A percentile compares a stretch with the other conserved stretches of the same genome.
phyloP scores from a whole-genome alignment of 176 grass and related monocot species.

The Pontederia paniculata region DNA sequence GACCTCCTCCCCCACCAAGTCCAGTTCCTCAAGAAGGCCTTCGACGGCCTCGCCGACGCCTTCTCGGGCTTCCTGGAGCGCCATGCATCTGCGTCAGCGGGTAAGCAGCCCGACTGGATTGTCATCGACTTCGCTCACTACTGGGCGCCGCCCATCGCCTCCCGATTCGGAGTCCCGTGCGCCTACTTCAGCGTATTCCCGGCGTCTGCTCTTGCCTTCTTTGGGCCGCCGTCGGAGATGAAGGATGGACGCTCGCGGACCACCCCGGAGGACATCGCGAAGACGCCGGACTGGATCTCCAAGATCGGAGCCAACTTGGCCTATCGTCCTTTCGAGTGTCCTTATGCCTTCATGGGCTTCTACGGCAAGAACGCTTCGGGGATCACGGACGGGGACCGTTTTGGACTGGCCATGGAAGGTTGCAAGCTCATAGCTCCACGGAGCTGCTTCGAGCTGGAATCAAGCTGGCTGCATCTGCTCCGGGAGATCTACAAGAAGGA shows the following conservation, averaged over 20 bases:
- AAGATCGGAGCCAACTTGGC: not conserved
- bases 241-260: not conserved
- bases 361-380: constrained; percentile 3
- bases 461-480: constrained; percentile 17
- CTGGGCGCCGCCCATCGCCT: not conserved
- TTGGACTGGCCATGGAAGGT: not conserved
- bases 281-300: constrained; percentile 15
- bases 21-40: no score
- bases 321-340: constrained; percentile 4
- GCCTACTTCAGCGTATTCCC: constrained; percentile 3
- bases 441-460: constrained; percentile 29
- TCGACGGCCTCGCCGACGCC: not conserved
- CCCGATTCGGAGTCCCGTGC: not conserved
- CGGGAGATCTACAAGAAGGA: constrained; percentile 11
- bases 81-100: no score
- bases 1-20: no score
- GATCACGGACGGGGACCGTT: not conserved
- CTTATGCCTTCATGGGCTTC: not conserved
- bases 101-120: not conserved
- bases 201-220: not conserved
- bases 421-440: constrained; percentile 25
- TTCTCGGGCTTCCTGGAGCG: not conserved
- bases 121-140: constrained; percentile 4
- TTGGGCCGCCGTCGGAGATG: not conserved
- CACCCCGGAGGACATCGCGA: constrained; percentile 9